These are phyloP conservation scores for Pestalotiopsis sp. DNA, from an alignment of 2,329 filamentous ascomycete species.

Conservation along the genomic window DNA sequence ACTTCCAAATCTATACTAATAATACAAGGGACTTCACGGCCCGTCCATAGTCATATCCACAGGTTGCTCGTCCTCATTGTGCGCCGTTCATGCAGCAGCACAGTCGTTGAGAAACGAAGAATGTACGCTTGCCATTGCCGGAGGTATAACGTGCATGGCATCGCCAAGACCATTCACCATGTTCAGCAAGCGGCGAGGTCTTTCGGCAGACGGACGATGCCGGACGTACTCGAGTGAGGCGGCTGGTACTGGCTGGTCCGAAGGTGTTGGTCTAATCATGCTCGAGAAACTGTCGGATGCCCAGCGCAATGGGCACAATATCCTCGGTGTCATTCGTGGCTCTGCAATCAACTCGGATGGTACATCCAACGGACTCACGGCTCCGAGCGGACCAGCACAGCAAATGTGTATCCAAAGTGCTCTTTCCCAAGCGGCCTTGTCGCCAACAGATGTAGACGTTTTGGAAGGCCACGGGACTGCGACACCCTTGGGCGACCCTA, in stretches of 20 bases:
- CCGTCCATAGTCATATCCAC: slow-evolving; percentile 12
- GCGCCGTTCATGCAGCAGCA: slow-evolving; percentile 21
- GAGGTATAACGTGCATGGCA: slow-evolving; percentile 21
- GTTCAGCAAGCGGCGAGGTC: slow-evolving; percentile 18
- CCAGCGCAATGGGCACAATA: slow-evolving; percentile 40
- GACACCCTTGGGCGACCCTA: slow-evolving; percentile 21
- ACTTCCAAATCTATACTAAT: background rate
- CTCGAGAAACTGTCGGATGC: slow-evolving; percentile 46
- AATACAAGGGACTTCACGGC: slow-evolving; percentile 9
- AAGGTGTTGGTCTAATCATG: slow-evolving; percentile 42
- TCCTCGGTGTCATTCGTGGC: slow-evolving; percentile 34
- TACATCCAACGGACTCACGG: slow-evolving; percentile 23
- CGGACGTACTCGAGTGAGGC: slow-evolving; percentile 38
- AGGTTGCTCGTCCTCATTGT: slow-evolving; percentile 22
- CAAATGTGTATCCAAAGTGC: slow-evolving; percentile 18
- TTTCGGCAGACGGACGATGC: slow-evolving; percentile 25
- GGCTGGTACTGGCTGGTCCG: slow-evolving; percentile 46
- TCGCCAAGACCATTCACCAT: slow-evolving; percentile 17
- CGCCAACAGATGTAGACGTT: slow-evolving; percentile 22
- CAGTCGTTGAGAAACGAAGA: slow-evolving; percentile 23
- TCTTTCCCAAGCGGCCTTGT: slow-evolving; percentile 16
- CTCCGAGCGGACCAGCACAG: slow-evolving; percentile 19
- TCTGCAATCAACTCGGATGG: slow-evolving; percentile 41
- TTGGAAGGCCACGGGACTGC: slow-evolving; percentile 34
- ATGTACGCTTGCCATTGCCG: slow-evolving; percentile 22